Evolutionary conservation across 2,329 filamentous ascomycete genomes (phyloP), one percentile per base, ranked within the genome.

Genomic region (Beauveria bassiana): DNA sequence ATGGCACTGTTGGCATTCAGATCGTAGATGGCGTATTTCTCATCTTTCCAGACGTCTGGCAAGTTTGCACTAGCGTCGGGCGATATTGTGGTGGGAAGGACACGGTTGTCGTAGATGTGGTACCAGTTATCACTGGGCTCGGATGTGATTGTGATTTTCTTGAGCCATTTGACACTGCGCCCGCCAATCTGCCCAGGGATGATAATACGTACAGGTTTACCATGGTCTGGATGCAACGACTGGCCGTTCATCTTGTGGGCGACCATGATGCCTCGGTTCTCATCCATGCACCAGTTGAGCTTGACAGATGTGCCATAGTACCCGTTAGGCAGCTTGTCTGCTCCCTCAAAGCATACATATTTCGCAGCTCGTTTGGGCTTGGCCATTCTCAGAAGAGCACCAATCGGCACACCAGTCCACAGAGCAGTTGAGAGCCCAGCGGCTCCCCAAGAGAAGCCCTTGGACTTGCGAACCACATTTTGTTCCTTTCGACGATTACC

Each of bases 401-500:
- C 80, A 73, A 96, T 85, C 46, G 87, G 78, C 1, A 92, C 88
- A 24, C 93, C 93, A 0, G 93, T 97, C 81, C 90, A 97, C 0
- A 96, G 76, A 0, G 91, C 91, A 0, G 91, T 97, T 0, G 91
- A 96, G 6, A 97, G 72, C 26, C 92, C 93, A 4, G 90, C 92
- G 1, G 93, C 81, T 42, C 93, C 93, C 93, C 93, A 97, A 2
- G 91, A 96, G 75, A 97, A 97, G 0, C 93, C 93, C 68, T 96
- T 96, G 1, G 90, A 91, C 73, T 96, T 96, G 18, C 91, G 83
- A 3, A 96, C 90, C 57, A 91, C 81, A 67, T 97, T 97, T 71
- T 96, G 93, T 74, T 97, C 93, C 75, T 96, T 96, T 38, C 93
- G 84, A 63, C 93, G 82, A 72, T 97, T 97, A 1, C 93, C 93